Base-by-base conservation (phyloP, 371 early-diverging fungal genomes). In the Mortierella sp. region DNA sequence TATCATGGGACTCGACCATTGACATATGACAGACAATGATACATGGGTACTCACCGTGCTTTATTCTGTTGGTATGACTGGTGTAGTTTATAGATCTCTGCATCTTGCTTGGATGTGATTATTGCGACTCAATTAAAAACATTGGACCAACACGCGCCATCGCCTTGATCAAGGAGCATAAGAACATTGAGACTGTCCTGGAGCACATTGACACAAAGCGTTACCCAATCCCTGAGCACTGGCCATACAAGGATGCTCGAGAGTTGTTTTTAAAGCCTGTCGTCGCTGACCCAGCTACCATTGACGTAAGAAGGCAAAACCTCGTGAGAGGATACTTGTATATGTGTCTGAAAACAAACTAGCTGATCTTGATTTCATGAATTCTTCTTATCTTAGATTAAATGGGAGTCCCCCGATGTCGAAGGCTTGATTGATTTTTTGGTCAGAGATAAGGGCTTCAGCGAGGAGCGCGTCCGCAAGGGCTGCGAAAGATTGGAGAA, bases 41-140 rank as follows among this genome's bases (percentile, higher is more conserved):
- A 8, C 6, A 6, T 12, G 3, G 12, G 18, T 45, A 18, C 51
- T 51, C 8, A 51, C 51, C 51, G 9, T 8, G 51, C 22, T 3
- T 69, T 37, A 8, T 37, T 26, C 30, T 58, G 3, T 37, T 26
- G n/a, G n/a, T n/a, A n/a, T n/a, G n/a, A n/a, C n/a, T 43, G n/a
- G 28, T 28, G 2, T 86, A 97, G 94, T 99, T 99, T 84, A 95
- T 99, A 26, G 99, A 99, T 84, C 84, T 99, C 54, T 99, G 99
- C 88, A 99, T 99, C 68, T 84, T 99, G 60, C 88, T 99, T 51
- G 99, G 99, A 45, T 99, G 99, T 88, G 99, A 99, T 88, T 99
- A 99, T 87, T 97, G 96, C 63, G 96, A 97, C 59, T 94, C 96
- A 24, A 97, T 99, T 77, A 96, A 92, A 73, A 99, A 99, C 4